A percentile compares a stretch with the other conserved stretches of the same genome.
Conservation (phyloP, 805 yeast genomes). For the Candida vaughaniae region DNA sequence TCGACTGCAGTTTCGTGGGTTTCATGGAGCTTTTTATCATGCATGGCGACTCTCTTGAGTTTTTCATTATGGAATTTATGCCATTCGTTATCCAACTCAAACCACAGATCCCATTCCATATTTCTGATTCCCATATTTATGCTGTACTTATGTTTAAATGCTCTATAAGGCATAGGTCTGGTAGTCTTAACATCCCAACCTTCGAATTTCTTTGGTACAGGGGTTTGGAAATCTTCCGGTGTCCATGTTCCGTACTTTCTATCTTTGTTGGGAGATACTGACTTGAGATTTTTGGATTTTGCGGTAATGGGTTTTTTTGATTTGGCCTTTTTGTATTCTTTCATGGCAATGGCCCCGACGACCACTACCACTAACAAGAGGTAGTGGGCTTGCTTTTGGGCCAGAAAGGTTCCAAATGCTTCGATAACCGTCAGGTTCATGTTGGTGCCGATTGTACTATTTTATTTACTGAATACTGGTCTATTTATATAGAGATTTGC, state of each 20-base stretch:
- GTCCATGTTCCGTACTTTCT: constrained; percentile 52
- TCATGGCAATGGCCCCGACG: neutral
- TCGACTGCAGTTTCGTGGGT: constrained; percentile 50
- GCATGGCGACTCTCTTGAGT: constrained; percentile 45
- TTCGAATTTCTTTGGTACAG: constrained; percentile 46
- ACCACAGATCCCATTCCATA: constrained; percentile 63
- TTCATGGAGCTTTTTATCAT: constrained; percentile 48
- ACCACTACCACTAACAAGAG: neutral
- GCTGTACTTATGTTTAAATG: constrained; percentile 62
- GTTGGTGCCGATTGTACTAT: no score
- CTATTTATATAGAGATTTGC: no score
- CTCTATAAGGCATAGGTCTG: constrained; percentile 60
- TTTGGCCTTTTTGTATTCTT: constrained; percentile 2
- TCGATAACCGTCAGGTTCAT: neutral
- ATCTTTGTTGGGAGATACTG: constrained; percentile 13
- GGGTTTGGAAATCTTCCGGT: constrained; percentile 51
- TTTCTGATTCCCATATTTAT: constrained; percentile 69
- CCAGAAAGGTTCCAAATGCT: neutral
- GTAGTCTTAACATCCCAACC: constrained; percentile 52
- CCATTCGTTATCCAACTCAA: constrained; percentile 70
- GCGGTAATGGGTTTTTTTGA: neutral
- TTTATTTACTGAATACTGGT: constrained; percentile 1
- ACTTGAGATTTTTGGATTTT: neutral
- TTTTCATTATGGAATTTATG: constrained; percentile 52
- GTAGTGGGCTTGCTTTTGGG: neutral